A percentile compares a stretch with the other conserved stretches of the same genome.
phyloP scores from a whole-genome alignment of 768 basidiomycete genomes.

The Ephemerocybe angulata region DNA sequence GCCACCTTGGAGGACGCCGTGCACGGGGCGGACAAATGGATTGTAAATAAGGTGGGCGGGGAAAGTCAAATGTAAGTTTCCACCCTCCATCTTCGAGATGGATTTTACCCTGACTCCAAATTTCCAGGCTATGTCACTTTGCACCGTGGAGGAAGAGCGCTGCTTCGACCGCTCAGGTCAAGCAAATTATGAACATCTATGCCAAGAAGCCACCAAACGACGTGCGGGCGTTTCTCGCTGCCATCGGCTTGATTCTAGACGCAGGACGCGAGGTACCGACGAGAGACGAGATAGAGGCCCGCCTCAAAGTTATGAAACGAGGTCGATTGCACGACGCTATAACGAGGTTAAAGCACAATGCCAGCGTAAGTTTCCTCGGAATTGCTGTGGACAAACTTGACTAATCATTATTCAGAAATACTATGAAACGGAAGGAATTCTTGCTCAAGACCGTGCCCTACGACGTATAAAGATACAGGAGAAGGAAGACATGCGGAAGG shows the following conservation, averaged over 20 bases:
- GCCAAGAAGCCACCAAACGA: conserved; percentile 13
- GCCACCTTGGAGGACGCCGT: conserved; percentile 54
- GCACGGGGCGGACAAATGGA: conserved; percentile 68
- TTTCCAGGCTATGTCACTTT: conserved; percentile 50
- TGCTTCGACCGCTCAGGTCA: conserved; percentile 60
- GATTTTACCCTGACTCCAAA: conserved; percentile 1
- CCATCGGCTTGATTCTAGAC: background rate
- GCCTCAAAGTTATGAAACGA: conserved; percentile 48
- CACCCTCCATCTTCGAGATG: background rate
- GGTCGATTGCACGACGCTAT: conserved; percentile 80
- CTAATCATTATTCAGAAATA: conserved; percentile 41
- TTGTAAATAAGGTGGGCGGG: conserved; percentile 49
- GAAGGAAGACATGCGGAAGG: conserved; percentile 27
- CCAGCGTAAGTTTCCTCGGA: conserved; percentile 42
- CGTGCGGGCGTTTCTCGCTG: conserved; percentile 12
- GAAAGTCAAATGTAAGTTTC: conserved; percentile 46
- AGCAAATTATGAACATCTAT: conserved; percentile 50
- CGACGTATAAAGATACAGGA: conserved; percentile 40
- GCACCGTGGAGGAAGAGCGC: conserved; percentile 64
- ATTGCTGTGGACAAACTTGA: conserved; percentile 1
- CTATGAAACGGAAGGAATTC: background rate
- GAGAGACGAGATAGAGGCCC: conserved; percentile 30
- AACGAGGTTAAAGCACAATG: conserved; percentile 72
- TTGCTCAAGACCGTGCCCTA: conserved; percentile 29
- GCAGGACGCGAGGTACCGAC: conserved; percentile 13